These are phyloP conservation scores for Adansonia madagascariensis DNA, from an alignment of 441 rosid genomes.

Conservation along the genomic window DNA sequence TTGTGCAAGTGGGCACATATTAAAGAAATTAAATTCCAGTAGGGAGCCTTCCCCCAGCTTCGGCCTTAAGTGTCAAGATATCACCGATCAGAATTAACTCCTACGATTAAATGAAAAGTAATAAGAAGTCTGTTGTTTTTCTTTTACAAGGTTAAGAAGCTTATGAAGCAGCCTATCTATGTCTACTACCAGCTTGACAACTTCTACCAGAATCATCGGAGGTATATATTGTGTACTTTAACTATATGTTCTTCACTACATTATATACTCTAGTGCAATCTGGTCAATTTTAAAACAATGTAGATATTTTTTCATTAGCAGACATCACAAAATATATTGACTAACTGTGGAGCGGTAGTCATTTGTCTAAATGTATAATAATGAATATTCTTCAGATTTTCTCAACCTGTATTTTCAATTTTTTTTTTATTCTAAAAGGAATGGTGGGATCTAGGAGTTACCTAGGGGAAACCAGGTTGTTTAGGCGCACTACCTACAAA, in stretches of 20 bases:
- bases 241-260: not conserved
- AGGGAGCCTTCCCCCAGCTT: not conserved
- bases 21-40: not conserved
- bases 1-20: not conserved
- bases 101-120: slow-evolving; percentile 1
- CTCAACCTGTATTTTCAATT: not conserved
- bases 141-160: slow-evolving; percentile 65
- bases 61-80: not conserved
- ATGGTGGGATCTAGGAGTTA: not conserved
- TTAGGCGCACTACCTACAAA: not conserved
- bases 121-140: slow-evolving; percentile 25
- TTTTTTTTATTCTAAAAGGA: not conserved
- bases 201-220: slow-evolving; percentile 96
- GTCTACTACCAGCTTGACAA: slow-evolving; percentile 95
- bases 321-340: not conserved
- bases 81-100: slow-evolving; percentile 1
- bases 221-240: slow-evolving; percentile 46
- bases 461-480: not conserved
- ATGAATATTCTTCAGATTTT: not conserved
- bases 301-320: not conserved
- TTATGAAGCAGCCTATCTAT: slow-evolving; percentile 79
- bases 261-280: not conserved
- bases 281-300: not conserved
- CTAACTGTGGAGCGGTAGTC: not conserved
- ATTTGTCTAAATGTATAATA: not conserved